A percentile compares a stretch with the other conserved stretches of the same genome.
These are phyloP conservation scores for Paramecium caudatum DNA, from an alignment of 73 alveolate species.

Conservation along the genomic window DNA sequence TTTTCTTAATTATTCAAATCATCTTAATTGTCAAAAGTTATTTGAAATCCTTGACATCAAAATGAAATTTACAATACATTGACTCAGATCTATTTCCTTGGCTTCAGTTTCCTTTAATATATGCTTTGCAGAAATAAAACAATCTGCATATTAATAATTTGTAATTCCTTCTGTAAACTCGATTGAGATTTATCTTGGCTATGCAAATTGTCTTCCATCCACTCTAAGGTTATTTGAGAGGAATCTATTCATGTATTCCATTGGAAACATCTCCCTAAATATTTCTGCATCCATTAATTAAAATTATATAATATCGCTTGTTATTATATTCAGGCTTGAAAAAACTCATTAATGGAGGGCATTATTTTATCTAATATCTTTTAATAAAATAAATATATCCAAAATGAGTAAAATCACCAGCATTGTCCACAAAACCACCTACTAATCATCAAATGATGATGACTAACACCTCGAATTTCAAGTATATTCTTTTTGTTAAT, in stretches of 20 bases:
- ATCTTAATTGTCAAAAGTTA: conserved; percentile 3
- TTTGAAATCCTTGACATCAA: neutral
- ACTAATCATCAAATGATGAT: no score
- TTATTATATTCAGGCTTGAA: no score
- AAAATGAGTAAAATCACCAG: no score
- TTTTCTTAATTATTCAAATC: conserved; percentile 27
- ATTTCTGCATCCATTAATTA: conserved; percentile 64
- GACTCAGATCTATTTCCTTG: neutral
- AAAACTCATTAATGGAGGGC: no score
- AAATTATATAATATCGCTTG: no score
- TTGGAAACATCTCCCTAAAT: conserved; percentile 15
- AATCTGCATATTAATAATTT: conserved; percentile 35
- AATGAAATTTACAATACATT: neutral
- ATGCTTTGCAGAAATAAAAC: neutral
- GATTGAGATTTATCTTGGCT: neutral
- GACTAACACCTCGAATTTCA: no score
- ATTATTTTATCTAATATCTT: no score
- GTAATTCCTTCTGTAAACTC: neutral
- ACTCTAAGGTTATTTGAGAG: conserved; percentile 1
- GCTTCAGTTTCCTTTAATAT: neutral
- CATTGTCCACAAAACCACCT: no score
- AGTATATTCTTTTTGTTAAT: no score
- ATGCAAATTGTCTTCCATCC: conserved; percentile 46
- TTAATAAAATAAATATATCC: no score
- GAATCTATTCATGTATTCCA: conserved; percentile 33